Base-by-base conservation (phyloP, 805 yeast species). In the Lachancea fermentati region DNA sequence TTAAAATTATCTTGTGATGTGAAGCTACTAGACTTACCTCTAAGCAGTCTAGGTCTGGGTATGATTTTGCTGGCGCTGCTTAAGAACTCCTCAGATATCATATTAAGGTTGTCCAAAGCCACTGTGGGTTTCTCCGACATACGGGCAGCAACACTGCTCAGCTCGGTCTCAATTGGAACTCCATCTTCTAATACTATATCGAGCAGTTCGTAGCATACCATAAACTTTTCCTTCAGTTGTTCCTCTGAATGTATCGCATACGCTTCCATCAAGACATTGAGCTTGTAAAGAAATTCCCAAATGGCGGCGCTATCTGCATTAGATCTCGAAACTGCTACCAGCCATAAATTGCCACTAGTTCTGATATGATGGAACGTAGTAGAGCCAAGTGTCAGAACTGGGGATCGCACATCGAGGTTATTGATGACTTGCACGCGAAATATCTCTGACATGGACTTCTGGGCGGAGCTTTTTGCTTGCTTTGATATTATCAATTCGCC, bases 351-450 rank as follows among this genome's bases (percentile, higher is more conserved):
- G 43, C 69, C 67, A 5, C 70, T 71, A 19, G 73, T 68, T 48
- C 76, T 76, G 35, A 85, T 79, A 55, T 87, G 89, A 39, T 87
- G 72, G 57, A 91, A 93, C 0, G 96, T 82, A 0, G 97, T 93
- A 0, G 95, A 85, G 1, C 97, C 97, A 32, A 93, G 65, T 0
- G 97, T 93, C 32, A 91, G 65, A 1, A 84, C 71, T 0, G 93
- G 91, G 0, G 86, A 75, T 46, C 79, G 66, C n/a, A 70, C 65
- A 59, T 54, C 56, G 9, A 46, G 32, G 42, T 81, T 74, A 39
- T 85, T 70, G 31, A 91, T 86, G 19, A 91, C 96, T 57, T 91
- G 96, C 40, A 88, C 81, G n/a, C 96, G 74, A 55, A 91, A 91
- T 22, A 88, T 85, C 51, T 89, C 97, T 13, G 93, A 70, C 15